phyloP scores from a whole-genome alignment of 2,329 filamentous ascomycete genomes.

The Trichoderma harzianum region DNA sequence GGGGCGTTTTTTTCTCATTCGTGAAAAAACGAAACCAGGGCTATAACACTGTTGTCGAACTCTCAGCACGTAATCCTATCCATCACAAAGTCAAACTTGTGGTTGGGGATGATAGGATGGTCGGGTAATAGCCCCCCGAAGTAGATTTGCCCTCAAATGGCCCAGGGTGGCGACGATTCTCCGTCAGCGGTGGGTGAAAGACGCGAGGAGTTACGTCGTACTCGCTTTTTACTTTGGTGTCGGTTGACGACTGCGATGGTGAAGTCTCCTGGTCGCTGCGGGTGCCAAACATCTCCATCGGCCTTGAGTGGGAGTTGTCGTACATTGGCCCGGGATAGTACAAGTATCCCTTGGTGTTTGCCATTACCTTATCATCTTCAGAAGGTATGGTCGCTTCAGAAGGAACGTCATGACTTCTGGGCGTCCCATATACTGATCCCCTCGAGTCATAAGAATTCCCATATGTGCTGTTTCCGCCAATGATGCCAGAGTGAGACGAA shows the following conservation, averaged over 20 bases:
- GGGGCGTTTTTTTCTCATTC: neutral
- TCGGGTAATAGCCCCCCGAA: constrained; percentile 53
- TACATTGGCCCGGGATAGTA: constrained; percentile 53
- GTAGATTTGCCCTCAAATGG: constrained; percentile 53
- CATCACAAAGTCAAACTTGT: constrained; percentile 42
- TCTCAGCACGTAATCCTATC: neutral
- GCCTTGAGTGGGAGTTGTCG: constrained; percentile 46
- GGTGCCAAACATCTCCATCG: constrained; percentile 50
- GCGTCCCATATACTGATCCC: constrained; percentile 10
- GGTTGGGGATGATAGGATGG: constrained; percentile 39
- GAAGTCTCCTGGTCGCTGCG: constrained; percentile 35
- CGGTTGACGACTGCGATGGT: constrained; percentile 31
- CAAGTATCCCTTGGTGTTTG: constrained; percentile 50
- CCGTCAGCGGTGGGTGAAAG: constrained; percentile 40
- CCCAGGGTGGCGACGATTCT: constrained; percentile 38
- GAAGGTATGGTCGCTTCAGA: constrained; percentile 50
- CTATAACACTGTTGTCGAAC: neutral
- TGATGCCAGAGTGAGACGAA: constrained; percentile 15
- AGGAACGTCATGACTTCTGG: constrained; percentile 48
- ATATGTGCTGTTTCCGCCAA: constrained; percentile 10
- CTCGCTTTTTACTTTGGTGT: constrained; percentile 48
- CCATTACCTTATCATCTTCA: constrained; percentile 50
- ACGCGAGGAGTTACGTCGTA: constrained; percentile 48
- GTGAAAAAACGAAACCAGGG: neutral
- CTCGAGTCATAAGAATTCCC: constrained; percentile 6